Evolutionary conservation across 768 basidiomycete species (phyloP), one percentile per base, ranked within the genome.

Genomic region (Podaxis rugospora): DNA sequence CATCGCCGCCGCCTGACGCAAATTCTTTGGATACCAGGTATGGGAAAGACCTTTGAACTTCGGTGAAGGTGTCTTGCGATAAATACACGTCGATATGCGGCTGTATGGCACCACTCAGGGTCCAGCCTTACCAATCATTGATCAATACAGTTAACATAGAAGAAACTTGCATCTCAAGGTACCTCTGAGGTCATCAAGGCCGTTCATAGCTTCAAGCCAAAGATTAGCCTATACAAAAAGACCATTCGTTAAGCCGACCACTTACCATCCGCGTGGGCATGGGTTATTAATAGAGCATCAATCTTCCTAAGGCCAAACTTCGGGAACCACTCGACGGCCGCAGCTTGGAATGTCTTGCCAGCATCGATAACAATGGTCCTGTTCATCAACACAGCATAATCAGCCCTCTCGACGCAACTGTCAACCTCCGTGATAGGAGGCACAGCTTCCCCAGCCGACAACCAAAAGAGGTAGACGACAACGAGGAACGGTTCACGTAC

Each of bases 171-270:
- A 52, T 7, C 51, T 5, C 32, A 49, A 56, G 77, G 59, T 63
- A 88, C 91, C 89, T 78, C 93, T 80, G 39, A 95, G 76, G 71
- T 96, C 94, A 73, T 96, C 94, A 59, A 96, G 72, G 2, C 94
- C 94, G 67, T 93, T 93, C 77, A 93, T 92, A 5, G 94, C 93
- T 80, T 62, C 42, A 54, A 14, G 50, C 51, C 50, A 23, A 58
- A 11, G 36, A 60, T 28, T 23, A n/a, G 35, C 56, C 52, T 5
- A 28, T 18, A 37, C 61, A 51, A 63, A 53, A 18, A 5, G 21
- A 32, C 27, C n/a, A 35, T n/a, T 28, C 13, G 56, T 50, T 21
- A 16, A 21, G 35, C 42, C 53, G 14, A 32, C 18, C 28, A 56
- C 74, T 42, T 63, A 80, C 79, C 90, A 73, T 93, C 92, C 39